phyloP scores from a whole-genome alignment of 2,329 filamentous ascomycete species.

The Chalara sp. region DNA sequence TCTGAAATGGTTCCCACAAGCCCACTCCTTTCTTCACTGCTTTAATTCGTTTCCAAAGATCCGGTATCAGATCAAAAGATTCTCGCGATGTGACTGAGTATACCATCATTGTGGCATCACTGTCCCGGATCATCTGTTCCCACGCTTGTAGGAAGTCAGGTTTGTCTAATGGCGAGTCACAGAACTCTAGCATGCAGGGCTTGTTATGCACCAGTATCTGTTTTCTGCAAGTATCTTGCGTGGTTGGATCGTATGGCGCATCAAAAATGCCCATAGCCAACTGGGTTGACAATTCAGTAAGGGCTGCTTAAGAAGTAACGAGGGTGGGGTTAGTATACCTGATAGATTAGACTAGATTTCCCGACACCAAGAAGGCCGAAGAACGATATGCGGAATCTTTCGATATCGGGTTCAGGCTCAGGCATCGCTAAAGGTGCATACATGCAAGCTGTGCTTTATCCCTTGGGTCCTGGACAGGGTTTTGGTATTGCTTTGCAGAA shows the following conservation, averaged over 20 bases:
- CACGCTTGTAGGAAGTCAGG: background rate
- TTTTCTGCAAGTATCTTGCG: background rate
- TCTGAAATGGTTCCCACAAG: background rate
- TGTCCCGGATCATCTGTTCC: background rate
- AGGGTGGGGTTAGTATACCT: background rate
- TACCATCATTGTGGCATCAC: background rate
- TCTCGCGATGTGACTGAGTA: background rate
- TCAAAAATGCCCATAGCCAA: background rate
- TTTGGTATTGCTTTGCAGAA: too few species aligned
- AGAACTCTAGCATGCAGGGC: background rate
- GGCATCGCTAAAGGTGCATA: too few species aligned
- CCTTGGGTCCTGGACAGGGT: too few species aligned
- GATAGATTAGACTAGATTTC: background rate
- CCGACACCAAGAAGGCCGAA: background rate
- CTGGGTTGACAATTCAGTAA: background rate
- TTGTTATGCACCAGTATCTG: background rate
- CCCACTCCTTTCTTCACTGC: background rate
- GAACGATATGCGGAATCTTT: background rate
- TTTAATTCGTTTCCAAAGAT: background rate
- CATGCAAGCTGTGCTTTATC: too few species aligned
- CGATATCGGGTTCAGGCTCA: too few species aligned
- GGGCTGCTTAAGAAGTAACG: background rate
- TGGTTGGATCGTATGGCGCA: background rate
- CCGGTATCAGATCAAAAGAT: background rate
- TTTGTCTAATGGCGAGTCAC: background rate